Conservation (phyloP, 2,329 filamentous ascomycete species). For the Arthrobotrys pseudoclavata region DNA sequence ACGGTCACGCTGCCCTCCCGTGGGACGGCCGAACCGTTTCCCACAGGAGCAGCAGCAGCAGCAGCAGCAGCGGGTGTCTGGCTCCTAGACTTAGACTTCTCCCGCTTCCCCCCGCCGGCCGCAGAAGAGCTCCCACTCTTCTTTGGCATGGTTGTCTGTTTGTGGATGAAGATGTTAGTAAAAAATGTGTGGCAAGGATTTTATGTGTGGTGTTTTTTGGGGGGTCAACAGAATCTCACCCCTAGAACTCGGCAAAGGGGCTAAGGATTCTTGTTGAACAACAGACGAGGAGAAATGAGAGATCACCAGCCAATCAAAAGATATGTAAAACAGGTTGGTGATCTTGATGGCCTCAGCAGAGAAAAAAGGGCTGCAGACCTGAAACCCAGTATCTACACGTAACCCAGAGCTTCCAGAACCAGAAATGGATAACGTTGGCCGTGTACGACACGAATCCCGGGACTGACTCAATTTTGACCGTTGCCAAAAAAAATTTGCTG, state of each 20-base stretch:
- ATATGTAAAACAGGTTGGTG: constrained; percentile 50
- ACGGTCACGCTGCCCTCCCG: constrained; percentile 21
- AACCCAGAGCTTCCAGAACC: constrained; percentile 22
- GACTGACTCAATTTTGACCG: constrained; percentile 30
- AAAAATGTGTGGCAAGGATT: constrained; percentile 55
- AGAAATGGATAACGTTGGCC: constrained; percentile 47
- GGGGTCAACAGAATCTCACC: constrained; percentile 56
- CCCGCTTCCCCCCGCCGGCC: constrained; percentile 34
- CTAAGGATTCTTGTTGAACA: constrained; percentile 40
- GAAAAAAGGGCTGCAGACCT: constrained; percentile 15
- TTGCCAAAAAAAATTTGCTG: constrained; percentile 37
- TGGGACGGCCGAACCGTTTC: constrained; percentile 31
- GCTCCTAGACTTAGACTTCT: constrained; percentile 32
- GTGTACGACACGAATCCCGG: constrained; percentile 57
- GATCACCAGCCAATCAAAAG: constrained; percentile 50
- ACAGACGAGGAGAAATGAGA: constrained; percentile 37
- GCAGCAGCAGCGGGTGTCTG: constrained; percentile 39
- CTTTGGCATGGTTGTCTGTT: constrained; percentile 55
- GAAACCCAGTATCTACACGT: constrained; percentile 16
- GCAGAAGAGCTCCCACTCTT: constrained; percentile 58
- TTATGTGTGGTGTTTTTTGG: constrained; percentile 54
- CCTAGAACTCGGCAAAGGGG: constrained; percentile 60
- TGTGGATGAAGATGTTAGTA: constrained; percentile 43
- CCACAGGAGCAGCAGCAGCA: background rate
- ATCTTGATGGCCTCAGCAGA: constrained; percentile 33